Conservation (phyloP, 768 basidiomycete species). For the Lactarius psammicola region DNA sequence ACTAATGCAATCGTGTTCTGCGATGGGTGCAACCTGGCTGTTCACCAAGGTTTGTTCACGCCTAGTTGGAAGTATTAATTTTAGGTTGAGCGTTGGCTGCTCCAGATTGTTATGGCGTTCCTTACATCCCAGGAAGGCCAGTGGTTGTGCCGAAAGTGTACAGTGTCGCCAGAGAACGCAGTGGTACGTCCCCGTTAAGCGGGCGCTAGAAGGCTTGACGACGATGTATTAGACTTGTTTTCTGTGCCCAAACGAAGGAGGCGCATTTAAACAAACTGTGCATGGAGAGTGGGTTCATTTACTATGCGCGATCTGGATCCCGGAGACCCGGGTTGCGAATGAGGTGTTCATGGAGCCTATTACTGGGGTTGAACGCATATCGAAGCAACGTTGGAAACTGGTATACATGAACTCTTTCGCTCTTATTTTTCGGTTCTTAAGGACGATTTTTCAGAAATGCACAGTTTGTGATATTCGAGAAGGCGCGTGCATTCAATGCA, state of each 20-base stretch:
- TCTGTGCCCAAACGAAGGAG: constrained; percentile 95
- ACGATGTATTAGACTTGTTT: constrained; percentile 68
- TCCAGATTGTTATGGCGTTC: constrained; percentile 96
- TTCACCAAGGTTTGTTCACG: constrained; percentile 83
- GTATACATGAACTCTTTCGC: constrained; percentile 46
- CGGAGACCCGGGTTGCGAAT: constrained; percentile 90
- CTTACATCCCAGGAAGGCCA: constrained; percentile 99
- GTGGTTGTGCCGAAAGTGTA: constrained; percentile 98
- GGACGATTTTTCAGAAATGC: constrained; percentile 47
- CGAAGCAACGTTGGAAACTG: constrained; percentile 91
- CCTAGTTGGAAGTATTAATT: background rate
- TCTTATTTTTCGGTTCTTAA: background rate
- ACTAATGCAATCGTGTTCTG: constrained; percentile 99
- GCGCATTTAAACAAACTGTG: constrained; percentile 96
- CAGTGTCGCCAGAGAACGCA: constrained; percentile 93
- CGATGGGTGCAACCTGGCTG: constrained; percentile 97
- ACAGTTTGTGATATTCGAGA: constrained; percentile 55
- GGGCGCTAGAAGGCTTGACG: background rate
- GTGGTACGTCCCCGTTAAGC: constrained; percentile 58
- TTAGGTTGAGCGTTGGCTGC: background rate
- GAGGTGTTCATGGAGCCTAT: constrained; percentile 99
- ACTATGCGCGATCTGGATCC: constrained; percentile 96
- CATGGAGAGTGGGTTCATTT: constrained; percentile 95
- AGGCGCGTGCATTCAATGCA: constrained; percentile 97
- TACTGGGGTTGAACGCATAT: constrained; percentile 81